Conservation (phyloP, 2,329 filamentous ascomycete genomes). For the Ophiostoma australiae region DNA sequence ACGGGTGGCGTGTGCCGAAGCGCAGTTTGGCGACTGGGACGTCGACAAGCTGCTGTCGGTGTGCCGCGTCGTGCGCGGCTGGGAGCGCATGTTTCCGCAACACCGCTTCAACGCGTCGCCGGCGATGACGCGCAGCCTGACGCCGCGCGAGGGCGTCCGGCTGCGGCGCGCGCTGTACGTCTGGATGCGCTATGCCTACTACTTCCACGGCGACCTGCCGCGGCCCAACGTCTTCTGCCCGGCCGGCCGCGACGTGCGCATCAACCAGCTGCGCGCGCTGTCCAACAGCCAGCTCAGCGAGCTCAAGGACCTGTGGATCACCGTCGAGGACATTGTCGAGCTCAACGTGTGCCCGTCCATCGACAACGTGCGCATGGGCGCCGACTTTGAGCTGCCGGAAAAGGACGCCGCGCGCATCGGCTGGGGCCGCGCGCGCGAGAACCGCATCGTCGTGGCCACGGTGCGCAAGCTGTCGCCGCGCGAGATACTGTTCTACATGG, state of each 20-base stretch:
- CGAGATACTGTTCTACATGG: conserved; percentile 47
- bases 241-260: conserved; percentile 36
- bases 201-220: conserved; percentile 46
- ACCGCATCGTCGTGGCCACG: conserved; percentile 34
- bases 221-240: conserved; percentile 26
- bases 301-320: conserved; percentile 43
- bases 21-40: conserved; percentile 29
- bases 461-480: conserved; percentile 47
- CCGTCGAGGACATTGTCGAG: conserved; percentile 42
- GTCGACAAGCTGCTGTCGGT: conserved; percentile 33
- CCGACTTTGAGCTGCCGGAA: conserved; percentile 29
- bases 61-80: conserved; percentile 37
- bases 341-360: conserved; percentile 46
- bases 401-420: conserved; percentile 31
- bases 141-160: conserved; percentile 41
- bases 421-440: conserved; percentile 33
- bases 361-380: conserved; percentile 35
- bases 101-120: conserved; percentile 41
- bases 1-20: conserved; percentile 19
- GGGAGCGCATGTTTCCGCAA: conserved; percentile 39
- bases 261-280: conserved; percentile 42
- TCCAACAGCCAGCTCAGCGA: conserved; percentile 44
- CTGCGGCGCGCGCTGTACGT: conserved; percentile 48
- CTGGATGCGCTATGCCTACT: conserved; percentile 52
- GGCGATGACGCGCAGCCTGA: conserved; percentile 42